phyloP scores from a whole-genome alignment of 305 asterid genomes.

The Vinca major region DNA sequence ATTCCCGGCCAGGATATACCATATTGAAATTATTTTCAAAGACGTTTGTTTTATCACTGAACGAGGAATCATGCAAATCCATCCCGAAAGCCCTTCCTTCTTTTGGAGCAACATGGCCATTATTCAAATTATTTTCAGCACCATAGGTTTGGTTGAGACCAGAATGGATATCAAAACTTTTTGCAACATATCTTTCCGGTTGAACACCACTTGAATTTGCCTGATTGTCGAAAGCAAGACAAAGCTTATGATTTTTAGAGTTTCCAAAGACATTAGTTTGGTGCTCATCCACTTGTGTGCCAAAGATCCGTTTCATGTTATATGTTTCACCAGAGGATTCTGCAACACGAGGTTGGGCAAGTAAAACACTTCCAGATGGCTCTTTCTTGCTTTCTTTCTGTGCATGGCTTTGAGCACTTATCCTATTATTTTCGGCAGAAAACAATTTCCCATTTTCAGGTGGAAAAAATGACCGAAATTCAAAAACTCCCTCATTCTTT shows the following conservation, averaged over 20 bases:
- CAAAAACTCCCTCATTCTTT: slow-evolving; percentile 22
- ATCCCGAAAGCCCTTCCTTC: slow-evolving; percentile 35
- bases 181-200: slow-evolving; percentile 29
- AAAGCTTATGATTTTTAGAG: slow-evolving; percentile 40
- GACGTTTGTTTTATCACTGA: slow-evolving; percentile 25
- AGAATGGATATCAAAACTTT: slow-evolving; percentile 30
- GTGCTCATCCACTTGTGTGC: slow-evolving; percentile 29
- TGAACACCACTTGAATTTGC: slow-evolving; percentile 28
- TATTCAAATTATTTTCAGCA: slow-evolving; percentile 23
- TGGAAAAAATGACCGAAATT: slow-evolving; percentile 29
- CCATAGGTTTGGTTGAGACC: slow-evolving; percentile 30
- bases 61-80: slow-evolving; percentile 34
- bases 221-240: slow-evolving; percentile 44
- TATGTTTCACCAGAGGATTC: slow-evolving; percentile 29
- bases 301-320: slow-evolving; percentile 22
- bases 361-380: slow-evolving; percentile 20
- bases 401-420: slow-evolving; percentile 15
- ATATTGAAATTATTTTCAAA: slow-evolving; percentile 31
- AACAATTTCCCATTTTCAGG: slow-evolving; percentile 16
- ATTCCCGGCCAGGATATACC: slow-evolving; percentile 26
- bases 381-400: slow-evolving; percentile 19
- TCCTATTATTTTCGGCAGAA: slow-evolving; percentile 13
- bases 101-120: slow-evolving; percentile 24
- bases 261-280: slow-evolving; percentile 26
- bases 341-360: slow-evolving; percentile 21